A percentile compares a stretch with the other conserved stretches of the same genome.
phyloP scores from a whole-genome alignment of 192 early-diverging fungal species.

The Nowakowskiella sp. region DNA sequence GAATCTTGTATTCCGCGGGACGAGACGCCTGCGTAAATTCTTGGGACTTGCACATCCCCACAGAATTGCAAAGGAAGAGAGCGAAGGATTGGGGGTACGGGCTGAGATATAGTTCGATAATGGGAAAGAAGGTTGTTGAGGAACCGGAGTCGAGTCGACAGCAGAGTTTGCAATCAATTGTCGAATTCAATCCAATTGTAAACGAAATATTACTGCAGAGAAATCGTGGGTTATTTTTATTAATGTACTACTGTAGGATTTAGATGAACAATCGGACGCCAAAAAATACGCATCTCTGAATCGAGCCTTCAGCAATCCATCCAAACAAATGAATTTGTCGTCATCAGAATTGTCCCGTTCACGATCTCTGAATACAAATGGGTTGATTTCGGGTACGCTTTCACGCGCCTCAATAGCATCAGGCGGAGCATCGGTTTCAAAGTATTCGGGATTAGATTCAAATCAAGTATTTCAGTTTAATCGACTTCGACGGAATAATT shows the following conservation, averaged over 20 bases:
- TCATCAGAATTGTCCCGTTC: neutral
- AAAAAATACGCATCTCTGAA: too few species aligned
- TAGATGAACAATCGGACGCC: too few species aligned
- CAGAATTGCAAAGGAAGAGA: constrained; percentile 14
- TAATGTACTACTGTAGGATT: neutral
- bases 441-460: neutral
- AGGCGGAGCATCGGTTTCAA: too few species aligned
- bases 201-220: neutral
- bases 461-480: constrained; percentile 3
- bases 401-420: too few species aligned
- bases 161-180: constrained; percentile 11
- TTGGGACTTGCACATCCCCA: constrained; percentile 77
- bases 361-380: neutral
- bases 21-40: constrained; percentile 79
- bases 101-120: too few species aligned
- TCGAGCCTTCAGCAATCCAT: too few species aligned
- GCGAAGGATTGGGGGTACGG: too few species aligned
- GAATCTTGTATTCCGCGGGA: constrained; percentile 79
- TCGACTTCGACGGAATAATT: constrained; percentile 1
- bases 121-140: too few species aligned
- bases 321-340: too few species aligned
- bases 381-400: too few species aligned
- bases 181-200: neutral
- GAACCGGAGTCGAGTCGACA: constrained; percentile 14
- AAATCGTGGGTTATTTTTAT: neutral